Conservation (phyloP, 805 yeast genomes). For the Zygoascus ofunaensis region DNA sequence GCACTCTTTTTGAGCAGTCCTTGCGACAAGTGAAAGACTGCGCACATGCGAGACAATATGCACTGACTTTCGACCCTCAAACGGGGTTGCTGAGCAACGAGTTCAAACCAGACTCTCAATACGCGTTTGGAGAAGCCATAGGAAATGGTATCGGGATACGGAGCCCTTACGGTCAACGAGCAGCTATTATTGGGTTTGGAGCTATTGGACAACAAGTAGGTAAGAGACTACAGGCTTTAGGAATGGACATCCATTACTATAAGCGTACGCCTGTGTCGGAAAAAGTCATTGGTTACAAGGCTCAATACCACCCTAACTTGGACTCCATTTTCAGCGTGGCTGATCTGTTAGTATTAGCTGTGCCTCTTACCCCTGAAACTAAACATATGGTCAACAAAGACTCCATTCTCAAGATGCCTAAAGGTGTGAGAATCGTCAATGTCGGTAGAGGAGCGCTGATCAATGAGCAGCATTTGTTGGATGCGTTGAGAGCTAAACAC, state of each 20-base stretch:
- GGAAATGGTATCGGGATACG: constrained; percentile 37
- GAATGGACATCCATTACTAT: constrained; percentile 56
- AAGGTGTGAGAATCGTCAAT: constrained; percentile 56
- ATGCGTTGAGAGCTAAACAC: constrained; percentile 50
- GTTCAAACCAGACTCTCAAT: constrained; percentile 10
- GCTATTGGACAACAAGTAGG: constrained; percentile 63
- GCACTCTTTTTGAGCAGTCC: constrained; percentile 37
- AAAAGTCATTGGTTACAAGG: constrained; percentile 39
- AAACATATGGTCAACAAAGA: constrained; percentile 42
- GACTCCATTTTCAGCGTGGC: constrained; percentile 33
- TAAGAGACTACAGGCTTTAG: constrained; percentile 44
- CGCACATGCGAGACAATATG: constrained; percentile 34
- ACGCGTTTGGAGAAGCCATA: constrained; percentile 35
- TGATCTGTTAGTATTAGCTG: constrained; percentile 55
- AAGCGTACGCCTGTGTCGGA: constrained; percentile 41
- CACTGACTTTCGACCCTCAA: constrained; percentile 11
- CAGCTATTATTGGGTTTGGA: constrained; percentile 66
- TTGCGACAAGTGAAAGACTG: constrained; percentile 38
- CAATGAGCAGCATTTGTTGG: constrained; percentile 55
- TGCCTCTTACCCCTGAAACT: constrained; percentile 58
- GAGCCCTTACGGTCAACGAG: constrained; percentile 50
- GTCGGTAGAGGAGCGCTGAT: constrained; percentile 68
- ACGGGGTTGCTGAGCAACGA: constrained; percentile 4
- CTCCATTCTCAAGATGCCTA: constrained; percentile 39
- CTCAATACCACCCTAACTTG: constrained; percentile 38